Base-by-base conservation (phyloP, 441 rosid species). In the Populus hybrid region DNA sequence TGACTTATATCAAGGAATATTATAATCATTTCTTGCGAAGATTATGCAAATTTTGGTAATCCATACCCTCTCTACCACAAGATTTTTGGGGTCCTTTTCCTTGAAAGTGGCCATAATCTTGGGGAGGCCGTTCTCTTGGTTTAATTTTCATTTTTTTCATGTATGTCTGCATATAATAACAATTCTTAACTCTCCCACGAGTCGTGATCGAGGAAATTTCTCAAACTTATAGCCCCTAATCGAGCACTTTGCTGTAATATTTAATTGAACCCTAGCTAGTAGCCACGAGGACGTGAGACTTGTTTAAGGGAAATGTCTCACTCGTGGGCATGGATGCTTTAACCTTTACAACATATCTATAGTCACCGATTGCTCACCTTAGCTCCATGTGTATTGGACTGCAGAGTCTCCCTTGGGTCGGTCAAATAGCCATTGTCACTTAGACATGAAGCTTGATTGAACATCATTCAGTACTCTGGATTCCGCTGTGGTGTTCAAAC, bases 51-150 rank as follows among this genome's bases (percentile, higher is more conserved):
- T 23, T 24, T 64, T 24, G 69, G 36, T 3, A 24, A 9, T 4
- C 77, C 56, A 61, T 23, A 68, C 36, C n/a, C 28, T 64, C 29
- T 67, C 23, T 14, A 31, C 4, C 59, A 26, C 14, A 38, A 38
- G 7, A n/a, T 38, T 29, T 67, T 12, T 0, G 61, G 74, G 74
- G 68, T 42, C 78, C 69, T 20, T 70, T 66, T 2, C 72, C 79
- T 26, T 26, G 26, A 69, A 31, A 66, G 50, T 69, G 63, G 78
- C 72, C 81, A 75, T 68, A 45, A 78, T 72, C n/a, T 26, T 1
- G 18, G 68, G 31, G 24, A 71, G 21, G n/a, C 61, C 61, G 64
- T 28, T 50, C 3, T 53, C 64, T 5, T 31, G 36, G 24, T 73
- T 28, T 8, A 18, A 5, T 53, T 29, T 53, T 53, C 61, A 53